Conservation (phyloP, 257 asterid species). For the Capsicum rhomboideum region DNA sequence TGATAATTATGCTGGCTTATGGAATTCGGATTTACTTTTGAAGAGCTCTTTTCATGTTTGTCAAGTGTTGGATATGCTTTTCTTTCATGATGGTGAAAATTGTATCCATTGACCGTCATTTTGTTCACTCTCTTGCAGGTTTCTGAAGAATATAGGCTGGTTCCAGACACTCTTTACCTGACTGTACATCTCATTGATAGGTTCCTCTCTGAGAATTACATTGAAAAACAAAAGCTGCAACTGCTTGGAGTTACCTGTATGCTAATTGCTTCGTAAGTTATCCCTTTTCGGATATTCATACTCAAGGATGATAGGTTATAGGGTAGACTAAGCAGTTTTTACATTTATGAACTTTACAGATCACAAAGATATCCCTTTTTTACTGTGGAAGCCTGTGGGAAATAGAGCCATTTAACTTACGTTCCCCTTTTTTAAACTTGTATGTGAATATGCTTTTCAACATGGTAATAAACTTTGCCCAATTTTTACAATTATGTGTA, state of each 20-base stretch:
- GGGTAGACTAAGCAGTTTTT: neutral
- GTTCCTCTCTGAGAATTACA: constrained; percentile 57
- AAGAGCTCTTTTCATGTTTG: neutral
- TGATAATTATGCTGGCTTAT: neutral
- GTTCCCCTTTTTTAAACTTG: neutral
- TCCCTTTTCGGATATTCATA: neutral
- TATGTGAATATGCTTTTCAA: neutral
- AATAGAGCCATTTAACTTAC: neutral
- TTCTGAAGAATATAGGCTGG: constrained; percentile 85
- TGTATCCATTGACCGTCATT: neutral
- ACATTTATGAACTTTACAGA: neutral
- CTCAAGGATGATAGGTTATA: neutral
- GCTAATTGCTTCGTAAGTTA: constrained; percentile 94
- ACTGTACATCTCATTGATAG: constrained; percentile 94
- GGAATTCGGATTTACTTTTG: neutral
- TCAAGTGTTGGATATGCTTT: neutral
- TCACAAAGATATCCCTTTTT: neutral
- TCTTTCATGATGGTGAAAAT: neutral
- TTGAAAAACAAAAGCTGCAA: constrained; percentile 87
- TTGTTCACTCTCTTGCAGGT: constrained; percentile 53
- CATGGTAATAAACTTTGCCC: neutral
- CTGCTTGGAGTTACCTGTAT: constrained; percentile 98
- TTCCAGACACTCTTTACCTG: constrained; percentile 94
- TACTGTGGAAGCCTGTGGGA: neutral
- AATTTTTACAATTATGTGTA: neutral